Conservation (phyloP, 2,329 filamentous ascomycete species). For the Laburnicola sp. region DNA sequence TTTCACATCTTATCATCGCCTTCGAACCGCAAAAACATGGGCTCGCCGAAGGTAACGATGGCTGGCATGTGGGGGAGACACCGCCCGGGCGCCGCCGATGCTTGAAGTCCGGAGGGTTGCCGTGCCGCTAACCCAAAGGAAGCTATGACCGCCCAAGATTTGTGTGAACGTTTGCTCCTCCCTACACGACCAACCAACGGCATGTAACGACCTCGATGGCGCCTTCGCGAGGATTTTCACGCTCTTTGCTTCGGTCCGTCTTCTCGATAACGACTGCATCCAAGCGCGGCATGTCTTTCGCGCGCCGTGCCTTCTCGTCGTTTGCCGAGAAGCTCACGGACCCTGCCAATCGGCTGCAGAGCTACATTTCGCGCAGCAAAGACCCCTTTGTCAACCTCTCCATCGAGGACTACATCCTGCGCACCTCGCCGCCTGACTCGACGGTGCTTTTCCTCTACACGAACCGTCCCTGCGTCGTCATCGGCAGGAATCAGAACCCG, state of each 20-base stretch:
- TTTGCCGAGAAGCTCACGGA: slow-evolving; percentile 37
- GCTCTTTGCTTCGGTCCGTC: not conserved
- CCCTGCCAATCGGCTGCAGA: slow-evolving; percentile 46
- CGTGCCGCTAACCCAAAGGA: slow-evolving; percentile 1
- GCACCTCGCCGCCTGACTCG: slow-evolving; percentile 70
- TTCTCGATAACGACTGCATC: not conserved
- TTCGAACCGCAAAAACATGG: not conserved
- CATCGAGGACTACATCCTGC: slow-evolving; percentile 87
- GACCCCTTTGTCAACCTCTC: slow-evolving; percentile 91
- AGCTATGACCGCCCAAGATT: slow-evolving; percentile 1
- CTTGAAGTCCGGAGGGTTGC: slow-evolving; percentile 1
- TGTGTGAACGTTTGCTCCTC: not conserved
- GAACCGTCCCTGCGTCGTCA: slow-evolving; percentile 83
- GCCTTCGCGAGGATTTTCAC: slow-evolving; percentile 6
- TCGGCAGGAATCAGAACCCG: slow-evolving; percentile 96
- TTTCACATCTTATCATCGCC: not conserved
- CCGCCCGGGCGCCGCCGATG: not conserved
- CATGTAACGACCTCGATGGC: slow-evolving; percentile 6
- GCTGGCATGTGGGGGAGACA: not conserved
- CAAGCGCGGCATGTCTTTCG: not conserved
- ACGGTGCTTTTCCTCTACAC: slow-evolving; percentile 84
- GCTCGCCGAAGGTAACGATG: not conserved
- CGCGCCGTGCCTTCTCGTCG: slow-evolving; percentile 20
- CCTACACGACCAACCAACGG: not conserved
- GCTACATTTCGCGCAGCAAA: slow-evolving; percentile 56